phyloP scores from a whole-genome alignment of 2,329 filamentous ascomycete species.

The Colletotrichum tofieldiae region DNA sequence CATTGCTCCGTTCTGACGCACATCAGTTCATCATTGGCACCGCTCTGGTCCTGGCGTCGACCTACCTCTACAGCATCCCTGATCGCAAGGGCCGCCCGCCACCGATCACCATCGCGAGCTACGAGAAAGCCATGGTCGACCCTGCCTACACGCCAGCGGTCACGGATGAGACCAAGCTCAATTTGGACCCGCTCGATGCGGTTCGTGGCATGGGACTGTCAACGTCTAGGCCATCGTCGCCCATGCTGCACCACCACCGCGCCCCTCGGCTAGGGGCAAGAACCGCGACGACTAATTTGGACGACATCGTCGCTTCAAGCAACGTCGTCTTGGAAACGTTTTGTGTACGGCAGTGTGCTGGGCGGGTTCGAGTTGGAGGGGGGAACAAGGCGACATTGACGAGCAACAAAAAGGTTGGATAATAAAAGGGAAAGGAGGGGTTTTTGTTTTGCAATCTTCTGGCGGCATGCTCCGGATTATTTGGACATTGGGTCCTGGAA shows the following conservation, averaged over 20 bases:
- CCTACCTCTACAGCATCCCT: slow-evolving; percentile 85
- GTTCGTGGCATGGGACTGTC: slow-evolving; percentile 57
- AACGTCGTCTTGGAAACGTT: neutral
- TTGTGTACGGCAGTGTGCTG: neutral
- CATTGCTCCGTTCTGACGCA: slow-evolving; percentile 19
- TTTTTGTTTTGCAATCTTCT: slow-evolving; percentile 20
- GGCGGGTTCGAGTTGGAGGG: neutral
- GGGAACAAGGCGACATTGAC: neutral
- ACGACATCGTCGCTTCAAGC: neutral
- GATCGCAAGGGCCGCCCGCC: slow-evolving; percentile 75
- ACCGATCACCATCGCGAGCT: slow-evolving; percentile 79
- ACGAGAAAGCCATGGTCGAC: slow-evolving; percentile 81
- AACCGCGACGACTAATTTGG: slow-evolving; percentile 40
- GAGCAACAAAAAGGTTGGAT: slow-evolving; percentile 33
- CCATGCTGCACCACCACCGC: slow-evolving; percentile 53
- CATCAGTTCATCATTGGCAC: slow-evolving; percentile 86
- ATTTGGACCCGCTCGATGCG: slow-evolving; percentile 59
- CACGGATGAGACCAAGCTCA: slow-evolving; percentile 53
- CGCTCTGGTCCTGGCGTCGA: slow-evolving; percentile 82
- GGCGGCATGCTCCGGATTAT: slow-evolving; percentile 18
- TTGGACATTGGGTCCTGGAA: slow-evolving; percentile 35
- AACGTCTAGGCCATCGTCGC: slow-evolving; percentile 64
- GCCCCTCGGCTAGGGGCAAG: slow-evolving; percentile 40
- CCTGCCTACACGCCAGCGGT: slow-evolving; percentile 57
- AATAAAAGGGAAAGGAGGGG: slow-evolving; percentile 31